Evolutionary conservation across 257 asterid species (phyloP).

Genomic region (Dorcoceras hygrometricum): DNA sequence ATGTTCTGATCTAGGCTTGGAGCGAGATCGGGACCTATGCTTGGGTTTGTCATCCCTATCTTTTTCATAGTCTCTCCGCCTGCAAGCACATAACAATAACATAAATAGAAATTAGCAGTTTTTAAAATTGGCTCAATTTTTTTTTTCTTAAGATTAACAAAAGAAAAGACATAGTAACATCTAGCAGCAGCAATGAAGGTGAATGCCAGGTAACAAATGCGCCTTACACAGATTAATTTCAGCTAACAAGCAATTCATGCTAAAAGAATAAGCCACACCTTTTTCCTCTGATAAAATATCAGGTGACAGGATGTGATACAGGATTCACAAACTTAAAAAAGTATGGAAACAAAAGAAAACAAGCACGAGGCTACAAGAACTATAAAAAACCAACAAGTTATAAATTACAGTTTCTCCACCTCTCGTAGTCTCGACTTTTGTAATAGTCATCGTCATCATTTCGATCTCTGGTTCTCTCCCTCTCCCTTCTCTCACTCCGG

Average conservation of each 20-base stretch:
- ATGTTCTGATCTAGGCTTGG: constrained; percentile 63
- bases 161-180: not conserved
- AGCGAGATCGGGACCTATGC: constrained; percentile 68
- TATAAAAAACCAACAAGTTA: not conserved
- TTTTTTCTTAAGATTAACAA: not conserved
- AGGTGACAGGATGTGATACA: not conserved
- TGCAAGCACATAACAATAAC: constrained; percentile 25
- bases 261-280: not conserved
- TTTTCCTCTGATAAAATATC: not conserved
- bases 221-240: constrained; percentile 10
- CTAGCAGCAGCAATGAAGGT: constrained; percentile 4
- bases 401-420: constrained; percentile 39
- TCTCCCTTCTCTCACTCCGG: constrained; percentile 29
- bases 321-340: not conserved
- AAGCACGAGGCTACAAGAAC: not conserved
- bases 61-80: constrained; percentile 69
- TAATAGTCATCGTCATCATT: constrained; percentile 56
- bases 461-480: constrained; percentile 33
- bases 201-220: not conserved
- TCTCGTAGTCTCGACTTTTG: constrained; percentile 67
- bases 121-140: not conserved
- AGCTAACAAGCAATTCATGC: not conserved
- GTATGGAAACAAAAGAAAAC: constrained; percentile 1
- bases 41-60: constrained; percentile 67
- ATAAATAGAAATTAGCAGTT: constrained; percentile 15